Base-by-base conservation (phyloP, 2,329 filamentous ascomycete genomes). In the Pseudogymnoascus sp. region DNA sequence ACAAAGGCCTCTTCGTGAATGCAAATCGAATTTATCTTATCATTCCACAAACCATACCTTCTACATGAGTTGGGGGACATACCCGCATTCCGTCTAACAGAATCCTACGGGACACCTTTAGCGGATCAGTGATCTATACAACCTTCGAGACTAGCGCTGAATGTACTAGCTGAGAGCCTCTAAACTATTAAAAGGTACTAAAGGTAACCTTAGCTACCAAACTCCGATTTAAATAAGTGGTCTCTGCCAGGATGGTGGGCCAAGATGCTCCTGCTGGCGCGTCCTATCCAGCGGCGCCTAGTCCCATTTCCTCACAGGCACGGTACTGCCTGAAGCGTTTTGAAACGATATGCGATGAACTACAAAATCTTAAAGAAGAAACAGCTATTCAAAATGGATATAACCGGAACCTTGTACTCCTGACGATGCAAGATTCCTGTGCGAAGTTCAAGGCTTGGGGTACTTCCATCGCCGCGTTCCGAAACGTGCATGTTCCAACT, bases 371-470 rank as follows among this genome's bases (percentile, higher is more conserved):
- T 42, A n/a, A 42, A 18, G n/a, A 42, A 42, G 38, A 18, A 42
- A 18, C 7, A 42, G 38, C 38, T 50, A 34, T 46, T 46, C 40
- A 28, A 50, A 12, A 25, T 60, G 63, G 62, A 3, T 69, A 66
- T 61, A 64, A 67, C 36, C 63, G 50, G 1, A 46, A 65, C 31
- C 5, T n/a, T 8, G 34, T 65, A 6, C 60, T 68, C 5, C 31
- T 62, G 6, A 46, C 10, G 2, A 37, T 67, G 1, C 56, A 65
- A 44, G 68, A 70, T 46, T 60, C 62, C 4, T 50, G 28, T 12
- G 25, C 62, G 1, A 65, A 64, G 23, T 70, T 69, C 21, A 68
- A 67, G 60, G 67, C 64, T n/a, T 71, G 69, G 70, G 70, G 63
- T 12, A 62, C 34, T 2, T 67, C 63, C 37, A 70, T 70, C 60